Conservation (phyloP, 2,329 filamentous ascomycete species). For the Talaromyces sp. region DNA sequence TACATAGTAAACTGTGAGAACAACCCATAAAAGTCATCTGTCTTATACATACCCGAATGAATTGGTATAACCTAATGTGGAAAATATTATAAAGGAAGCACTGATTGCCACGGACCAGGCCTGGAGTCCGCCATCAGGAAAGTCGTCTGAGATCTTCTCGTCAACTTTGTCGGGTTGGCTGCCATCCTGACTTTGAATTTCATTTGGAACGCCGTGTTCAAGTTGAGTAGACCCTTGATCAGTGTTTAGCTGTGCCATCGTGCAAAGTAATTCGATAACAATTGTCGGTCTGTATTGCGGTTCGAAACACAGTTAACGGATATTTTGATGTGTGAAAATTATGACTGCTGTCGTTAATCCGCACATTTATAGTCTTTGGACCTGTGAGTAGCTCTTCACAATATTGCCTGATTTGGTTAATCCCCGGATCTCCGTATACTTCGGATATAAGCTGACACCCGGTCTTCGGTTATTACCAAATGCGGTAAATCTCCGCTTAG, state of each 20-base stretch:
- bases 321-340: neutral
- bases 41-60: slow-evolving; percentile 35
- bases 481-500: neutral
- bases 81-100: slow-evolving; percentile 29
- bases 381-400: neutral
- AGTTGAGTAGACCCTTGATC: no score
- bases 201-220: neutral
- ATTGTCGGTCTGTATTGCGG: neutral
- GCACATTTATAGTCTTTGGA: neutral
- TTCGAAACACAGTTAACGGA: neutral
- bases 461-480: neutral
- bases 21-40: slow-evolving; percentile 15
- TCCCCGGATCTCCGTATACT: neutral
- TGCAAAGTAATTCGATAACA: neutral
- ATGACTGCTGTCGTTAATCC: neutral
- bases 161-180: neutral
- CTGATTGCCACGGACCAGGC: slow-evolving; percentile 23
- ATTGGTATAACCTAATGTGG: slow-evolving; percentile 40
- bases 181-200: neutral
- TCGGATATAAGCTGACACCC: neutral
- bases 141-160: neutral
- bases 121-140: slow-evolving; percentile 18
- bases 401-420: neutral
- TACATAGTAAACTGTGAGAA: slow-evolving; percentile 35
- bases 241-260: neutral